Conservation (phyloP, 768 basidiomycete species). For the Termitomyces sp. region DNA sequence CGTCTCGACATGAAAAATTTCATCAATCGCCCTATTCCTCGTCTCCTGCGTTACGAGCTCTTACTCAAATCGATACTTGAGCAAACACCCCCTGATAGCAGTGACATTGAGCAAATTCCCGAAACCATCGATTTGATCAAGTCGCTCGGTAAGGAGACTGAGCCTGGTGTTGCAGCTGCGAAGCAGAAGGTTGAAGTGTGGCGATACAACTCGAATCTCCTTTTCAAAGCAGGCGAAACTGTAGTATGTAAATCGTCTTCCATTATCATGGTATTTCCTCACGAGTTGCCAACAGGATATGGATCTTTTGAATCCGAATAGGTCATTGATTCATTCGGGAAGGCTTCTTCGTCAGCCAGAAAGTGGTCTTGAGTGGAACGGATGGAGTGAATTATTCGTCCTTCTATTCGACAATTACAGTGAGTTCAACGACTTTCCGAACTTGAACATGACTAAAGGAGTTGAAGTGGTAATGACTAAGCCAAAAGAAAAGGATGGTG, state of each 20-base stretch:
- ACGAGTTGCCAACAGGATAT: slow-evolving; percentile 53
- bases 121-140: slow-evolving; percentile 86
- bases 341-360: slow-evolving; percentile 86
- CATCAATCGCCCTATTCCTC: slow-evolving; percentile 87
- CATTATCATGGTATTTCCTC: not conserved
- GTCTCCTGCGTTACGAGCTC: slow-evolving; percentile 84
- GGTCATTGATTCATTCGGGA: slow-evolving; percentile 80
- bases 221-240: slow-evolving; percentile 74
- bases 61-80: slow-evolving; percentile 78
- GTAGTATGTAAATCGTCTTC: slow-evolving; percentile 35
- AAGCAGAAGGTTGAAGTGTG: slow-evolving; percentile 89
- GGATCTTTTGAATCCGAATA: slow-evolving; percentile 79
- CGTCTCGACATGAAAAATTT: slow-evolving; percentile 91
- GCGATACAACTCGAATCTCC: slow-evolving; percentile 74
- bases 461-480: slow-evolving; percentile 86
- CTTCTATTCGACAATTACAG: slow-evolving; percentile 94
- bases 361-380: slow-evolving; percentile 81
- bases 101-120: slow-evolving; percentile 79
- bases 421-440: slow-evolving; percentile 28
- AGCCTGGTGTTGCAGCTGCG: slow-evolving; percentile 80
- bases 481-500: slow-evolving; percentile 69
- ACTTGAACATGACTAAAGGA: slow-evolving; percentile 7
- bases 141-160: slow-evolving; percentile 78
- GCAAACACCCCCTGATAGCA: slow-evolving; percentile 66
- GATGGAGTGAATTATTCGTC: slow-evolving; percentile 87